These are phyloP conservation scores for Ganoderma lingzhi DNA, from an alignment of 1,284 basidiomycete genomes.

Conservation along the genomic window DNA sequence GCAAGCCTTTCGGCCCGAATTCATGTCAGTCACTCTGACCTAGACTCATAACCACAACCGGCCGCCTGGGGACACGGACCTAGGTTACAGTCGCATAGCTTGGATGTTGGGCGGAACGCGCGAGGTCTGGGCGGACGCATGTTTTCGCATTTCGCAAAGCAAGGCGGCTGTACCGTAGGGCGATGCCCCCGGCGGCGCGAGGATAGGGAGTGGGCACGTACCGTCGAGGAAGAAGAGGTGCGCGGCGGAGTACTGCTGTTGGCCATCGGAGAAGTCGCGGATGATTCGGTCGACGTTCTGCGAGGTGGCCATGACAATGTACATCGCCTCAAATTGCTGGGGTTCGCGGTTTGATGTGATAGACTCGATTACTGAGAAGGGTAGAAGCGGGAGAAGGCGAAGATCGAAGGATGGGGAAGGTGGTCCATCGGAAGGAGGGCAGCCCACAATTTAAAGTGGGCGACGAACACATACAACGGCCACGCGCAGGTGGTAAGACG, in stretches of 20 bases:
- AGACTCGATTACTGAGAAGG: conserved; percentile 73
- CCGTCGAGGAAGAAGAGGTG: conserved; percentile 97
- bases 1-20: conserved; percentile 56
- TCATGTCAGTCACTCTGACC: conserved; percentile 14
- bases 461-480: background rate
- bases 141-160: conserved; percentile 1
- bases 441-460: background rate
- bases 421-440: background rate
- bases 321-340: conserved; percentile 89
- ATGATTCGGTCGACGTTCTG: conserved; percentile 95
- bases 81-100: conserved; percentile 2
- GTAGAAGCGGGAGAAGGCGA: conserved; percentile 7
- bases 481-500: background rate
- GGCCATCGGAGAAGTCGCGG: conserved; percentile 76
- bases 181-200: conserved; percentile 14
- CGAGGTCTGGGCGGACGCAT: background rate
- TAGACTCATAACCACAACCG: background rate
- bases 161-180: background rate
- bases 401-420: background rate
- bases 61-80: conserved; percentile 14
- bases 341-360: conserved; percentile 79
- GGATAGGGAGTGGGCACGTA: conserved; percentile 46
- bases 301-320: conserved; percentile 93
- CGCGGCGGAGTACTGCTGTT: conserved; percentile 85
- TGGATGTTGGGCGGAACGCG: background rate